Conservation (phyloP, 2,329 filamentous ascomycete species). For the Cladophialophora bantiana region DNA sequence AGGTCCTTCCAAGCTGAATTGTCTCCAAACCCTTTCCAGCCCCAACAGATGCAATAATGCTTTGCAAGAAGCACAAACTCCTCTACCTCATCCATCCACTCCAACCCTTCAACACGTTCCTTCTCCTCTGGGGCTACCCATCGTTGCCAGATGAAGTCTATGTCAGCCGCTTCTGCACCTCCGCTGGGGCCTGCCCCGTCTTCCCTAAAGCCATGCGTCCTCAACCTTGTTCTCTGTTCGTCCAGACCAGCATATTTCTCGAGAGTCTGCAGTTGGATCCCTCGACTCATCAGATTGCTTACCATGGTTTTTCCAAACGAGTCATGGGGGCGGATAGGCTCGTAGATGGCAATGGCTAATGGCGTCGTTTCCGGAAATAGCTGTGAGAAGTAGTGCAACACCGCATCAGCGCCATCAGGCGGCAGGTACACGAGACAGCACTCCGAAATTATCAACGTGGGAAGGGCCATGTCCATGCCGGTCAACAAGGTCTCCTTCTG, state of each 20-base stretch:
- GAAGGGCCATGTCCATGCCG: slow-evolving; percentile 63
- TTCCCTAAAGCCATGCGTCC: slow-evolving; percentile 67
- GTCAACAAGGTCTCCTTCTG: slow-evolving; percentile 39
- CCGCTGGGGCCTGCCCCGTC: slow-evolving; percentile 39
- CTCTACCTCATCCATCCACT: slow-evolving; percentile 93
- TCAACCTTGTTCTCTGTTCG: slow-evolving; percentile 73
- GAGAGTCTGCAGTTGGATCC: slow-evolving; percentile 84
- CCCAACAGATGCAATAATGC: slow-evolving; percentile 93
- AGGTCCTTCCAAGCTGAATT: slow-evolving; percentile 46
- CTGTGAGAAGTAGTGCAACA: slow-evolving; percentile 71
- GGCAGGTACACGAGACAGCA: slow-evolving; percentile 93
- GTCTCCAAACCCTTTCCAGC: slow-evolving; percentile 66
- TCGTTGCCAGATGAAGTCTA: slow-evolving; percentile 74
- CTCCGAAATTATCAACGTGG: slow-evolving; percentile 89
- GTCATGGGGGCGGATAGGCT: slow-evolving; percentile 83
- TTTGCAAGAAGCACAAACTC: slow-evolving; percentile 86
- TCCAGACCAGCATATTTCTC: slow-evolving; percentile 71
- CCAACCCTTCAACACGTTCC: slow-evolving; percentile 76
- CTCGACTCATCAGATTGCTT: slow-evolving; percentile 80
- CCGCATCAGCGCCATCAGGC: slow-evolving; percentile 65
- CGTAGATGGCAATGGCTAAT: slow-evolving; percentile 77
- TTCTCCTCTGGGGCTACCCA: slow-evolving; percentile 78
- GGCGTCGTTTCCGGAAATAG: slow-evolving; percentile 55
- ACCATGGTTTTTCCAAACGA: slow-evolving; percentile 93
- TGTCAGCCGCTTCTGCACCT: slow-evolving; percentile 63